phyloP scores from a whole-genome alignment of 2,329 filamentous ascomycete genomes.

The Sporothrix inflata region DNA sequence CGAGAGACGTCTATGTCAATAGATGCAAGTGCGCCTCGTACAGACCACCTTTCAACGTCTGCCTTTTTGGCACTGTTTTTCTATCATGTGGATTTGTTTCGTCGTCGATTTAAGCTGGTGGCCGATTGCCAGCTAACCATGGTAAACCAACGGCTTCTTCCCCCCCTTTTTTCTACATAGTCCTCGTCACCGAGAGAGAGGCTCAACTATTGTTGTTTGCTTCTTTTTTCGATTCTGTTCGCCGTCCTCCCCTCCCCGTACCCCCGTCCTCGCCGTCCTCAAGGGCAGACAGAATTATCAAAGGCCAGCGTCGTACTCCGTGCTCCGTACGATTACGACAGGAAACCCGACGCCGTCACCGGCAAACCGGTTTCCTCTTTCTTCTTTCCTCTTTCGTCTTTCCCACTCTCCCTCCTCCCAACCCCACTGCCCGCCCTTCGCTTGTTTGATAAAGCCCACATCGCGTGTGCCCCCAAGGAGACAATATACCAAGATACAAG shows the following conservation, averaged over 20 bases:
- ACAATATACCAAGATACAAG: not conserved
- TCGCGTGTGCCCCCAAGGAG: not conserved
- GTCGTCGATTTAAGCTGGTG: not conserved
- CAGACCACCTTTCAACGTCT: not conserved
- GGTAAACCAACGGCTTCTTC: not conserved
- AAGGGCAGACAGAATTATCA: not conserved
- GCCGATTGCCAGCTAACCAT: not conserved
- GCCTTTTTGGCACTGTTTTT: not conserved
- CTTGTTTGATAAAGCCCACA: constrained; percentile 13
- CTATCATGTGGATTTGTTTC: not conserved
- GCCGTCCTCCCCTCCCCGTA: not conserved
- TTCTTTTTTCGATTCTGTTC: not conserved
- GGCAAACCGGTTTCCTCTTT: too few species aligned
- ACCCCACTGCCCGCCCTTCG: not conserved
- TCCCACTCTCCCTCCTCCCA: not conserved
- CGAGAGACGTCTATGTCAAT: not conserved
- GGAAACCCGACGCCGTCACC: not conserved
- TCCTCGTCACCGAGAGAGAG: not conserved
- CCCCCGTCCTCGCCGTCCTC: not conserved
- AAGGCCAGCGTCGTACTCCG: not conserved
- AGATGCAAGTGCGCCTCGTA: not conserved
- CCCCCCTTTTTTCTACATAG: not conserved
- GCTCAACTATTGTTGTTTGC: not conserved
- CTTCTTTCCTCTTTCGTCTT: not conserved
- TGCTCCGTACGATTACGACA: not conserved